phyloP scores from a whole-genome alignment of 2,329 filamentous ascomycete genomes.

The Cladosporium sp. region DNA sequence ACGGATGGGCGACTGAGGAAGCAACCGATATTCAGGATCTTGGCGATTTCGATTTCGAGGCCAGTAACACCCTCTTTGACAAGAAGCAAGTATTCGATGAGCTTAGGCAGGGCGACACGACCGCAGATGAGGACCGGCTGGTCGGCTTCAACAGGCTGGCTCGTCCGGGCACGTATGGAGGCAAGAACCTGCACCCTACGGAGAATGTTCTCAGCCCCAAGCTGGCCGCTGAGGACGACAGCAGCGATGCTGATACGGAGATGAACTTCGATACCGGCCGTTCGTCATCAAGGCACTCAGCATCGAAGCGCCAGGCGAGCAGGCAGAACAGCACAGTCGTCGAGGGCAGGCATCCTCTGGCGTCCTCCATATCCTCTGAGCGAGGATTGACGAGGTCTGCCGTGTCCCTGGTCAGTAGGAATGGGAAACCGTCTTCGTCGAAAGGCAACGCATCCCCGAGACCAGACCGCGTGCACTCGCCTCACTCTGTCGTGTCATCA shows the following conservation, averaged over 20 bases:
- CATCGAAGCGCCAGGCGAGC: conserved; percentile 29
- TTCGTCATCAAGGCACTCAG: conserved; percentile 27
- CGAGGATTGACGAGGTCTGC: conserved; percentile 20
- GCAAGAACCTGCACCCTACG: conserved; percentile 85
- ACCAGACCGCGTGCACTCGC: conserved; percentile 26
- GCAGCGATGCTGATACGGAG: conserved; percentile 31
- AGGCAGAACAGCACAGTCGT: conserved; percentile 35
- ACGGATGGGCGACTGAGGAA: conserved; percentile 93
- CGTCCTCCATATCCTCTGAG: conserved; percentile 26
- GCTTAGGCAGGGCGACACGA: conserved; percentile 79
- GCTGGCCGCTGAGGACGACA: conserved; percentile 23
- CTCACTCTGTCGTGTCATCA: conserved; percentile 22
- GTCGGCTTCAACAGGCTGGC: conserved; percentile 76
- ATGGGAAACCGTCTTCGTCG: conserved; percentile 17
- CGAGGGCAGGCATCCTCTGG: conserved; percentile 29
- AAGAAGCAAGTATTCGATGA: conserved; percentile 88
- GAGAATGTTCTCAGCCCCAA: conserved; percentile 77
- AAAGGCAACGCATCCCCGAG: conserved; percentile 21
- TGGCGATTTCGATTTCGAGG: conserved; percentile 90
- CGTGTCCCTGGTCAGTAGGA: conserved; percentile 19
- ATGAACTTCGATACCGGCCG: conserved; percentile 29
- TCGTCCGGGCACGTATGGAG: conserved; percentile 49
- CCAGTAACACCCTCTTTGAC: conserved; percentile 87
- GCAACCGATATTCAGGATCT: conserved; percentile 90
- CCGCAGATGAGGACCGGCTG: conserved; percentile 84